Conservation (phyloP, 768 basidiomycete species). For the Paxillus involutus region DNA sequence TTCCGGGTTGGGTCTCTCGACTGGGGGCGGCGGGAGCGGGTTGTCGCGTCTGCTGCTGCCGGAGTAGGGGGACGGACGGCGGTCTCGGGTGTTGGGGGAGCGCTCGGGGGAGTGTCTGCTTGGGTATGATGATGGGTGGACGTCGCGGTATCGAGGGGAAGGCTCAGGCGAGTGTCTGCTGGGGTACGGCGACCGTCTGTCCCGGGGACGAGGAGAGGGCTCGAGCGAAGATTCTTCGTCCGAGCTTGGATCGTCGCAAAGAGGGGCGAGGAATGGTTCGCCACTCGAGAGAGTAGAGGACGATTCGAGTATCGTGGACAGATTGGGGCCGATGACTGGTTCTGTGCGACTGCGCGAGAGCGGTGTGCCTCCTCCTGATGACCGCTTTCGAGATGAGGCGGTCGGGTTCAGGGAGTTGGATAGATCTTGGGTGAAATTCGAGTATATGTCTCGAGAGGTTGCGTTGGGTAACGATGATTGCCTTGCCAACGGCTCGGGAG, state of each 20-base stretch:
- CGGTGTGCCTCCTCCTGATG: slow-evolving; percentile 1
- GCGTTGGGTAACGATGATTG: slow-evolving; percentile 26
- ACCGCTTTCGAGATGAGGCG: slow-evolving; percentile 17
- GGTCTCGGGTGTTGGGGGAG: neutral
- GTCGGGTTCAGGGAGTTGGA: slow-evolving; percentile 17
- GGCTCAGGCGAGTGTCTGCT: slow-evolving; percentile 24
- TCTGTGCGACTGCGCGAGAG: slow-evolving; percentile 31
- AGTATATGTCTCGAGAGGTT: slow-evolving; percentile 16
- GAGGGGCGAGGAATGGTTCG: slow-evolving; percentile 26
- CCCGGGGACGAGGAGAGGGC: slow-evolving; percentile 28
- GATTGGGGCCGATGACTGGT: slow-evolving; percentile 18
- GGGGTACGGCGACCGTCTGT: slow-evolving; percentile 23
- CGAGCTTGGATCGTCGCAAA: slow-evolving; percentile 16
- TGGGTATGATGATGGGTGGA: slow-evolving; percentile 21
- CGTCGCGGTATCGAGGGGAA: slow-evolving; percentile 24
- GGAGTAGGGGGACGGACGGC: slow-evolving; percentile 2
- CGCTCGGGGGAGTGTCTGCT: slow-evolving; percentile 2
- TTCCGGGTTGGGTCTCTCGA: slow-evolving; percentile 24
- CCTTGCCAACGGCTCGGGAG: slow-evolving; percentile 20
- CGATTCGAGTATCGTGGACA: slow-evolving; percentile 29
- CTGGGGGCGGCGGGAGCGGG: slow-evolving; percentile 30
- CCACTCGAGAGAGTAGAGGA: slow-evolving; percentile 20
- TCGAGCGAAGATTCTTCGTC: slow-evolving; percentile 25
- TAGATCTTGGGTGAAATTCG: slow-evolving; percentile 28
- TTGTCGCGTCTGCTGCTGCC: slow-evolving; percentile 20